Percentiles rank a stretch among this genome's conserved stretches.
These are phyloP conservation scores for Gaeumannomyces tritici DNA, from an alignment of 2,329 filamentous ascomycete species.

Conservation along the genomic window DNA sequence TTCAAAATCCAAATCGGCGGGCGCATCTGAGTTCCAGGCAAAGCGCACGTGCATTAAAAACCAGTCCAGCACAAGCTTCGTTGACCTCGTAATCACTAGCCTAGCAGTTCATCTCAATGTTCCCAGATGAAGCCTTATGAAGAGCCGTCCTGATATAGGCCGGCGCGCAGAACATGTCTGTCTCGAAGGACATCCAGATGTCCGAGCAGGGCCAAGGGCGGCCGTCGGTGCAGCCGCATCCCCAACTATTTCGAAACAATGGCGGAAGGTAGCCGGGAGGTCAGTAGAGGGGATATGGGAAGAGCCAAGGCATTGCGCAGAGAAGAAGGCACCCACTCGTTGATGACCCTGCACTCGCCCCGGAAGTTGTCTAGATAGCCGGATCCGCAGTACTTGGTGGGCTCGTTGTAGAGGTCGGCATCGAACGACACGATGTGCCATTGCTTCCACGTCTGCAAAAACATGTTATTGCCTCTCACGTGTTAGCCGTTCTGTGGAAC, in stretches of 20 bases:
- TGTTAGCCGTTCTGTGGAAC: not conserved
- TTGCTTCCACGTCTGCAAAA: not conserved
- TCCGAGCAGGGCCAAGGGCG: not conserved
- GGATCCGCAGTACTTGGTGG: not conserved
- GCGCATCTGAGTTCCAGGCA: not conserved
- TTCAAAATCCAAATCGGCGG: not conserved
- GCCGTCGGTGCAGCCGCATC: not conserved
- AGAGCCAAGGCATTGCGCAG: too few species aligned
- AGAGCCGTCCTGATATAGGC: not conserved
- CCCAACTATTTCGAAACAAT: not conserved
- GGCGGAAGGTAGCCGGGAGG: too few species aligned
- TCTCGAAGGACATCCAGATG: not conserved
- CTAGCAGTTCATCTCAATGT: not conserved
- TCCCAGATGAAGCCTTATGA: not conserved
- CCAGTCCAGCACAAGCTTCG: too few species aligned
- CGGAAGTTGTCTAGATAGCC: not conserved
- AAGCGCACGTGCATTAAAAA: not conserved
- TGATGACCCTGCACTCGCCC: not conserved
- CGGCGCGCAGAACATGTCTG: not conserved
- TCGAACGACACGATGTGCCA: not conserved
- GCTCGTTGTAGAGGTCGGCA: not conserved
- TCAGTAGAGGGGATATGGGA: not conserved
- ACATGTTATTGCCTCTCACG: too few species aligned
- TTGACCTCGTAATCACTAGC: too few species aligned
- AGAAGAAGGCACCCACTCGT: not conserved